phyloP scores from a whole-genome alignment of 2,329 filamentous ascomycete genomes.

The Lachnellula subtilissima region DNA sequence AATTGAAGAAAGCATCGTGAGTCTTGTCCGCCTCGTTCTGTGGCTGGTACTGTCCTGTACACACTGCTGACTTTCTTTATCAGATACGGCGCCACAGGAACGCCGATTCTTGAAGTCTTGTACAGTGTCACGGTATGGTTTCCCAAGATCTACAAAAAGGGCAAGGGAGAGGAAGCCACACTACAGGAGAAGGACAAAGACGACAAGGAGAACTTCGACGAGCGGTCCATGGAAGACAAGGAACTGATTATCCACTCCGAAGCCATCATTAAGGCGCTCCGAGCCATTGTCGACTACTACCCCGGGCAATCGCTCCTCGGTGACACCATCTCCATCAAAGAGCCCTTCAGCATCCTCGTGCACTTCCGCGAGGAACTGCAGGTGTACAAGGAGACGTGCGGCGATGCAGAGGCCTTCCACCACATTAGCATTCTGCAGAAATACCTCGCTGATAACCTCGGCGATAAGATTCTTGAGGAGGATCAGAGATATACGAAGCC shows the following conservation, averaged over 20 bases:
- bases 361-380: conserved; percentile 22
- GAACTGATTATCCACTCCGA: conserved; percentile 22
- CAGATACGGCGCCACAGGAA: conserved; percentile 17
- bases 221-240: conserved; percentile 23
- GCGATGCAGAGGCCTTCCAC: conserved; percentile 17
- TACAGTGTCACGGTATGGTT: conserved; percentile 23
- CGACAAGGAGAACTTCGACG: conserved; percentile 17
- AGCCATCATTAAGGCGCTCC: conserved; percentile 22
- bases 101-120: conserved; percentile 19
- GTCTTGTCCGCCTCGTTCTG: neutral
- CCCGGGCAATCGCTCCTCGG: conserved; percentile 18
- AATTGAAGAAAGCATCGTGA: conserved; percentile 19
- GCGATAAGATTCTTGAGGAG: conserved; percentile 18
- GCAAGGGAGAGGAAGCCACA: conserved; percentile 4
- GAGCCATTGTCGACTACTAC: conserved; percentile 21
- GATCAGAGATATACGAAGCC: conserved; percentile 13
- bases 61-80: neutral
- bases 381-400: conserved; percentile 17
- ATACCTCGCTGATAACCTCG: conserved; percentile 20
- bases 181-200: conserved; percentile 13
- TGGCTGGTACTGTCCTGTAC: neutral
- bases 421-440: conserved; percentile 19
- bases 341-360: conserved; percentile 37
- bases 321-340: conserved; percentile 20
- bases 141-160: conserved; percentile 16